A percentile compares a stretch with the other conserved stretches of the same genome.
Evolutionary conservation across 1,284 basidiomycete species (phyloP).

Genomic region (Marasmius sp.): DNA sequence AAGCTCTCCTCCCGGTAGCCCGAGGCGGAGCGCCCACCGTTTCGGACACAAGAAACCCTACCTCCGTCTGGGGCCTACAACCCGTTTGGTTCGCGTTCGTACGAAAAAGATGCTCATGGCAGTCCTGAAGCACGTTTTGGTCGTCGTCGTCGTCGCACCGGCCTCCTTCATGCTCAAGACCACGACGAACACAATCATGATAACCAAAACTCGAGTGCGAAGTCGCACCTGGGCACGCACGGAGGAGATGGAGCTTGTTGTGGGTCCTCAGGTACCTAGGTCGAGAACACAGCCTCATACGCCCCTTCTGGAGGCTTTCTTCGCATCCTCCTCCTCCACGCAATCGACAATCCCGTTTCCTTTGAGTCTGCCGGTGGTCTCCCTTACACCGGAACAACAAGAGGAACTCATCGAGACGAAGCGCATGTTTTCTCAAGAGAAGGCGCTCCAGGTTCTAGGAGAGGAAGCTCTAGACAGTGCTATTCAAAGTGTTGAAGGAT

Average conservation of each 20-base stretch:
- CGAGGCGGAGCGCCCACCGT: too few species aligned
- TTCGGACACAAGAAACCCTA: too few species aligned
- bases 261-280: background rate
- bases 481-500: background rate
- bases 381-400: background rate
- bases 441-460: background rate
- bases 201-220: too few species aligned
- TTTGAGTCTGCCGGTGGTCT: background rate
- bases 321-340: background rate
- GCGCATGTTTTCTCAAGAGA: background rate
- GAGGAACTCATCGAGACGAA: background rate
- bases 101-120: too few species aligned
- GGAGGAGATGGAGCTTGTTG: background rate
- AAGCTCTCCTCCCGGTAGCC: too few species aligned
- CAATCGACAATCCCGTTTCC: background rate
- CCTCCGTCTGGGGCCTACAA: too few species aligned
- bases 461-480: background rate
- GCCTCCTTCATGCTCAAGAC: too few species aligned
- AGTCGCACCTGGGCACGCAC: too few species aligned
- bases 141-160: too few species aligned
- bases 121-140: too few species aligned
- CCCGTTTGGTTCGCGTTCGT: too few species aligned
- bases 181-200: too few species aligned
- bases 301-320: background rate
- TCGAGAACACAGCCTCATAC: background rate